Base-by-base conservation (phyloP, 2,329 filamentous ascomycete species). In the Dactylellina sp. region DNA sequence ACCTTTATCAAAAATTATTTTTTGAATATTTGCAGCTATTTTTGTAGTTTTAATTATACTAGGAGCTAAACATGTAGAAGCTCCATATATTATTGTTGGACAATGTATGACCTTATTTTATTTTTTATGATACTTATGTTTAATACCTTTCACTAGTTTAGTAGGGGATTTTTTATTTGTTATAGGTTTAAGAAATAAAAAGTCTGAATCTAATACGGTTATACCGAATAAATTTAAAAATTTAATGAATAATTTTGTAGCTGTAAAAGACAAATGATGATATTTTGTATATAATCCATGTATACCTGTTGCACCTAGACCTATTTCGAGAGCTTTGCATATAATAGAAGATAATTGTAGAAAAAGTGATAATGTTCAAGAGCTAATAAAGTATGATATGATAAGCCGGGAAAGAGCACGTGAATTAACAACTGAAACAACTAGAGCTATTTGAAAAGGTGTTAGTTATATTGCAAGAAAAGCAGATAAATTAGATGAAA, bases 91-190 rank as follows among this genome's bases (percentile, higher is more conserved):
- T 47, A 25, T 60, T 60, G 42, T 60, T 35, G 56, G 56, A 46
- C 56, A 60, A 60, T 61, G 44, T 61, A 61, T 61, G 57, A 61
- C 57, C 37, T 61, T 61, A 49, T 40, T 61, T 61, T 61, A 61
- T 50, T 61, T 61, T 32, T 49, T 50, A 39, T 61, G 57, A 61
- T 61, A 61, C 20, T 37, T 61, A 37, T 49, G 18, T 61, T 50
- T 61, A 61, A 61, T 62, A n/a, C 59, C 59, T 62, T 62, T 62
- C 44, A 62, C 59, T 62, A 62, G 59, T 16, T 40, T 62, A 52
- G 37, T 62, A 62, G 59, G 47, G 42, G 59, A 62, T 62, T 18
- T 62, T 42, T 62, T 62, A 62, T 50, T 44, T 62, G 47, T 32
- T 52, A 42, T 62, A 37, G 46, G 46, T 39, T 39, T 44, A 52